A percentile compares a stretch with the other conserved stretches of the same genome.
phyloP scores from a whole-genome alignment of 1,284 basidiomycete species.

The Trametes pubescens region DNA sequence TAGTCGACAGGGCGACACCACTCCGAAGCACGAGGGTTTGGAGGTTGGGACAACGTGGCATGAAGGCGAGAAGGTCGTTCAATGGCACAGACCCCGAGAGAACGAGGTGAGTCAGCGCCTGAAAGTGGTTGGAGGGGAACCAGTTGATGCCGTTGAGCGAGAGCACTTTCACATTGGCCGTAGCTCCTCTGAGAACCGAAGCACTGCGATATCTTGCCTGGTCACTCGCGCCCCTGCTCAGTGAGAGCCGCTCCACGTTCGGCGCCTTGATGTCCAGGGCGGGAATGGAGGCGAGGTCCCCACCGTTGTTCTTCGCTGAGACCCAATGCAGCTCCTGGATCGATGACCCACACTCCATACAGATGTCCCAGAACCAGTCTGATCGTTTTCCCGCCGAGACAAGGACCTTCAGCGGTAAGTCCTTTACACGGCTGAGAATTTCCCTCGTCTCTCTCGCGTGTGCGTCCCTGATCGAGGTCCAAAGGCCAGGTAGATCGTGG shows the following conservation, averaged over 20 bases:
- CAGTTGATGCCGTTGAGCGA: conserved; percentile 5
- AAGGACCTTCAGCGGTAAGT: not conserved
- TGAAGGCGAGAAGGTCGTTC: not conserved
- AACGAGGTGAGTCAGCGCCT: conserved; percentile 3
- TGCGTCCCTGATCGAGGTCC: conserved; percentile 1
- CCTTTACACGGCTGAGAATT: conserved; percentile 1
- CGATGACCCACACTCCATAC: not conserved
- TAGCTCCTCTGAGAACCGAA: not conserved
- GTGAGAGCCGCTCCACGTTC: not conserved
- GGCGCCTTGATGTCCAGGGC: conserved; percentile 8
- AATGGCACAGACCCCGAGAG: not conserved
- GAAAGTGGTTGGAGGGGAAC: conserved; percentile 1
- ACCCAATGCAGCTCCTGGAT: conserved; percentile 11
- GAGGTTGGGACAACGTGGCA: not conserved
- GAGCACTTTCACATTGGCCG: not conserved
- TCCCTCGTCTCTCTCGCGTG: not conserved
- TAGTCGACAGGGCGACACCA: not conserved
- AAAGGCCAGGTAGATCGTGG: not conserved
- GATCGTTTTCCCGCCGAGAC: not conserved
- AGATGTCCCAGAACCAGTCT: conserved; percentile 7
- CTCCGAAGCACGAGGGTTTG: not conserved
- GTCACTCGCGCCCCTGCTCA: not conserved
- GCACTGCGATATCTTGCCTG: not conserved
- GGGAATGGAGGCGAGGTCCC: not conserved
- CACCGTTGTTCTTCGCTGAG: not conserved